Base-by-base conservation (phyloP, 257 asterid species). In the Nemophila menziesii region DNA sequence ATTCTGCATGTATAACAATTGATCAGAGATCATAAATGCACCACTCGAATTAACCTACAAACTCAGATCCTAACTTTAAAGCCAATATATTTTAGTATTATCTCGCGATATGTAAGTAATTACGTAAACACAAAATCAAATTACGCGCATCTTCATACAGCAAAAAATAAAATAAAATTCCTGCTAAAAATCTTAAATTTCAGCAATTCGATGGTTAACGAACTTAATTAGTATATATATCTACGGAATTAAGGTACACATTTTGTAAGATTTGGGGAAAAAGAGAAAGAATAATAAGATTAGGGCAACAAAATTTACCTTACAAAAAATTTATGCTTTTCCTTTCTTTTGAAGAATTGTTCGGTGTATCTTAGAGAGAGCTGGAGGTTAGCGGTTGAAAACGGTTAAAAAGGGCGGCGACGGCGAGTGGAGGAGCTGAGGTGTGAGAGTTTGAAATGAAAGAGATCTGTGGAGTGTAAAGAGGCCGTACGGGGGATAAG, bases 301-400 rank as follows among this genome's bases (percentile, higher is more conserved):
- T 26, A 55, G 61, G 61, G 46, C 33, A 39, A 39, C 23, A 3
- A 0, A 24, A 26, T 19, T 21, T 14, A 27, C 43, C 37, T 39
- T 21, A 19, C 17, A 43, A 3, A 12, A 26, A 7, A 24, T 34
- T 23, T 41, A 9, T 20, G 14, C 33, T 15, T 23, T 16, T 22
- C 40, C 1, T 17, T 20, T 17, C 0, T 37, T 40, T 33, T 11
- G 48, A 42, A 12, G 5, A 10, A 33, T 7, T 29, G 7, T 7
- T 29, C 4, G 12, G 36, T 26, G 5, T n/a, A 13, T 29, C 36
- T 29, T 29, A 29, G 36, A 29, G 36, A 29, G 3, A 29, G 36
- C 36, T 13, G 1, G 36, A 29, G 5, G 36, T 5, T 29, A 13
- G 12, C 9, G 36, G 36, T 13, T 10, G 36, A 29, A 29, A 13